Evolutionary conservation across 2,329 filamentous ascomycete genomes (phyloP).

Genomic region (Penicillium brevicompactum): DNA sequence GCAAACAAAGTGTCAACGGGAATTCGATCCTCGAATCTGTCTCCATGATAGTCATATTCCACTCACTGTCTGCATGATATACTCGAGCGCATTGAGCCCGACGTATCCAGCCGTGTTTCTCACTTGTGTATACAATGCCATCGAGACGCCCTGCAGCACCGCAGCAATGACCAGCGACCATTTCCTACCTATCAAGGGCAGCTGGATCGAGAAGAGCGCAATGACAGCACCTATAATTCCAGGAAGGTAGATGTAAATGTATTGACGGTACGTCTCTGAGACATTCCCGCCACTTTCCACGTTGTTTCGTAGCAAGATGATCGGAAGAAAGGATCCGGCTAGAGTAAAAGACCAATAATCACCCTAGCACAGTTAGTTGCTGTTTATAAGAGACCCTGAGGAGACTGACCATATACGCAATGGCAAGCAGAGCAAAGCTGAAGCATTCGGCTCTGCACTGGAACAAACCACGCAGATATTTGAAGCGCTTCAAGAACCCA

Average conservation of each 20-base stretch:
- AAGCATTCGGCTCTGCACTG: conserved; percentile 5
- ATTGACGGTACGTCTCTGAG: conserved; percentile 12
- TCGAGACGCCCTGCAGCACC: conserved; percentile 11
- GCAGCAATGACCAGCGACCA: conserved; percentile 17
- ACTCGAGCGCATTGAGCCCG: conserved; percentile 14
- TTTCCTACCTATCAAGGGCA: conserved; percentile 13
- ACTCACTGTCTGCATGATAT: conserved; percentile 13
- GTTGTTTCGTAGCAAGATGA: conserved; percentile 11
- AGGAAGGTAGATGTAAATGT: conserved; percentile 16
- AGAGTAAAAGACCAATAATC: conserved; percentile 17
- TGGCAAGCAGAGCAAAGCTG: conserved; percentile 7
- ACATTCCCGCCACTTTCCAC: conserved; percentile 14
- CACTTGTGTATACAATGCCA: conserved; percentile 18
- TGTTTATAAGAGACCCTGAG: neutral
- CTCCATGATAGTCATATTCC: neutral
- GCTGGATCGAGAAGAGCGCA: conserved; percentile 12
- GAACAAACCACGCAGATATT: conserved; percentile 1
- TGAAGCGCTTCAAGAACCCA: conserved; percentile 2
- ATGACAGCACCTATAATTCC: conserved; percentile 14
- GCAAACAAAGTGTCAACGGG: neutral
- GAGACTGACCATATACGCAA: conserved; percentile 6
- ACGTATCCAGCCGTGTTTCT: conserved; percentile 13
- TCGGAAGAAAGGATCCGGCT: conserved; percentile 11
- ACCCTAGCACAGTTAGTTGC: conserved; percentile 1
- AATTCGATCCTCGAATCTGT: neutral